A percentile compares a stretch with the other conserved stretches of the same genome.
Conservation (phyloP, 306 rosid genomes). For the Mimosa bimucronata region DNA sequence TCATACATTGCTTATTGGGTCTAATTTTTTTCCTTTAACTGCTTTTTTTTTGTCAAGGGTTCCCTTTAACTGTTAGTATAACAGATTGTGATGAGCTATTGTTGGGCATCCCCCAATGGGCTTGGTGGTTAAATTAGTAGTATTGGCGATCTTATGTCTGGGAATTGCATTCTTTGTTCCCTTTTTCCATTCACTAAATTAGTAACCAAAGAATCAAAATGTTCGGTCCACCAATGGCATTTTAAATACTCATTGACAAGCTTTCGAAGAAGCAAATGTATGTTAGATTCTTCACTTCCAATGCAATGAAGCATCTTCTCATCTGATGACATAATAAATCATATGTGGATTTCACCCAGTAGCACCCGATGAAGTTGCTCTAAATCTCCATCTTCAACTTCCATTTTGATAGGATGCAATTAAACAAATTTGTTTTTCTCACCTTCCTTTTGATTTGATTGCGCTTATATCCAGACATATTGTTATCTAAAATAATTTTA, state of each 20-base stretch:
- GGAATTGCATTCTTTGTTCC: conserved; percentile 64
- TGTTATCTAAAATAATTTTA: background rate
- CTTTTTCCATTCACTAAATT: conserved; percentile 59
- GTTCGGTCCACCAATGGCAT: background rate
- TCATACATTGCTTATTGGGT: background rate
- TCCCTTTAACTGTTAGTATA: background rate
- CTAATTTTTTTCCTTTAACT: background rate
- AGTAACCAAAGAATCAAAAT: conserved; percentile 47
- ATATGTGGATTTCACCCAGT: background rate
- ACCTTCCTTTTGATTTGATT: background rate
- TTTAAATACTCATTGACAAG: background rate
- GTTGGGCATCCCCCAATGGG: conserved; percentile 78
- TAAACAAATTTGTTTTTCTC: background rate
- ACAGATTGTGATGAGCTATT: conserved; percentile 83
- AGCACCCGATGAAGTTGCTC: background rate
- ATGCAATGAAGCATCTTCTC: background rate
- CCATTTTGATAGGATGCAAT: background rate
- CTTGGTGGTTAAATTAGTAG: too few relatives aligned
- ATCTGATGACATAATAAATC: background rate
- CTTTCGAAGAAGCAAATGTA: background rate
- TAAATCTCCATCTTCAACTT: background rate
- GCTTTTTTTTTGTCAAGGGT: too few relatives aligned
- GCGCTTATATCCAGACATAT: background rate
- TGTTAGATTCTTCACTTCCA: background rate
- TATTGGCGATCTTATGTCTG: conserved; percentile 64